Evolutionary conservation across 768 basidiomycete genomes (phyloP).

Genomic region (Tricholoma sp.): DNA sequence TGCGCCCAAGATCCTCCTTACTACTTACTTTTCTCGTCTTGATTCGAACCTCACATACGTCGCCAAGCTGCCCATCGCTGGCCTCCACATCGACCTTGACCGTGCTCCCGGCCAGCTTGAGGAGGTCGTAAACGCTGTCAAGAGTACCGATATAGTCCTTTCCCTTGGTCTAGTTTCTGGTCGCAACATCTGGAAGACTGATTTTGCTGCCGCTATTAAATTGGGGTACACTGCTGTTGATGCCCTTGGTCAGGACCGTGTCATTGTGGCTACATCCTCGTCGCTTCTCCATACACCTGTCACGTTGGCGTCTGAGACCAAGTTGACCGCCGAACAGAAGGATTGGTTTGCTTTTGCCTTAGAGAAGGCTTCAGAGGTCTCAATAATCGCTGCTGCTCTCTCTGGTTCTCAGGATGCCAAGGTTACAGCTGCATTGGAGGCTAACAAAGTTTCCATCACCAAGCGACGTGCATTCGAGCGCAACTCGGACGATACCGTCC

Average conservation of each 20-base stretch:
- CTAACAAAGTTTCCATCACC: slow-evolving; percentile 84
- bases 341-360: slow-evolving; percentile 99
- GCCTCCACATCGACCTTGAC: slow-evolving; percentile 95
- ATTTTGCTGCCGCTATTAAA: slow-evolving; percentile 79
- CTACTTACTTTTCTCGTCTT: slow-evolving; percentile 96
- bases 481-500: slow-evolving; percentile 89
- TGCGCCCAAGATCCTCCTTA: slow-evolving; percentile 87
- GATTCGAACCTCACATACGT: slow-evolving; percentile 86
- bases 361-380: slow-evolving; percentile 92
- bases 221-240: slow-evolving; percentile 80
- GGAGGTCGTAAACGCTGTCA: slow-evolving; percentile 74
- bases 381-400: slow-evolving; percentile 77
- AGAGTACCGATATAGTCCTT: slow-evolving; percentile 72
- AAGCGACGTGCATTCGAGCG: slow-evolving; percentile 94
- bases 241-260: slow-evolving; percentile 77
- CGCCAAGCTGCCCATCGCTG: slow-evolving; percentile 87
- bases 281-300: slow-evolving; percentile 98
- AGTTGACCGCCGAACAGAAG: slow-evolving; percentile 82
- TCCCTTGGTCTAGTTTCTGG: slow-evolving; percentile 97
- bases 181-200: slow-evolving; percentile 99
- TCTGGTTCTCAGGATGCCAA: slow-evolving; percentile 78
- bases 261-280: slow-evolving; percentile 93
- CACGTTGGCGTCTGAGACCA: slow-evolving; percentile 87
- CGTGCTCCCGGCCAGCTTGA: slow-evolving; percentile 91
- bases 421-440: slow-evolving; percentile 72